Evolutionary conservation across 2,329 filamentous ascomycete species (phyloP), one percentile per base, ranked within the genome.

Genomic region (Diaporthe sp.): DNA sequence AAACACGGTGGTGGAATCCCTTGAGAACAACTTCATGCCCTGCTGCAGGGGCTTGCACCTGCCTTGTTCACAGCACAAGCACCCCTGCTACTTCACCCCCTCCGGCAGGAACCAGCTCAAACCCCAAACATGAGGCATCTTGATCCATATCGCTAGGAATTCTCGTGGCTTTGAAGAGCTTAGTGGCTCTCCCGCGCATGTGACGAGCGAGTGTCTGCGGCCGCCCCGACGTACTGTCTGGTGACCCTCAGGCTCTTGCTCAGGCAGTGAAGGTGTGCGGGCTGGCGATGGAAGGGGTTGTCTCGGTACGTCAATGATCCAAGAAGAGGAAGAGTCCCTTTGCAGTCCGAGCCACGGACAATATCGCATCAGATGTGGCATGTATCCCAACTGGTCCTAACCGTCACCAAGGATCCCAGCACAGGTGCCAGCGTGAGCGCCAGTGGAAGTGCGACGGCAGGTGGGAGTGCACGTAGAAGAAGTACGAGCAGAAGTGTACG

Each of bases 21-120:
- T 66, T 51, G 44, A 66, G 63, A 51, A 70, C 69, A 39, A 74
- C 71, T 65, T 72, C 73, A 68, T 63, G 53, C 69, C 51, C 32
- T 39, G 50, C 73, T 30, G 59, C 63, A 74, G 58, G 30, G 56
- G 73, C 63, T 42, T 47, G 13, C 8, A 32, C n/a, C 37, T 19
- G 37, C 13, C 30, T 39, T 37, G 53, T 32, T 74, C 61, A 61
- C 47, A 56, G 51, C 61, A 72, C 61, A 74, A 68, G 47, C 53
- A 74, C 61, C 73, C 70, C 73, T 72, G 73, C 73, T 53, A 27
- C 27, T 4, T 50, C 50, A 19, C 70, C 27, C 25, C 53, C 53
- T 12, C 59, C 53, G 1, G 27, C 30, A 53, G 32, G 3, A 53
- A 30, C 8, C 39, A 58, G 27, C 44, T 42, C 53, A 12, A 61